Evolutionary conservation across 495 filamentous ascomycete species (phyloP).

Genomic region (Aspergillus leporis): DNA sequence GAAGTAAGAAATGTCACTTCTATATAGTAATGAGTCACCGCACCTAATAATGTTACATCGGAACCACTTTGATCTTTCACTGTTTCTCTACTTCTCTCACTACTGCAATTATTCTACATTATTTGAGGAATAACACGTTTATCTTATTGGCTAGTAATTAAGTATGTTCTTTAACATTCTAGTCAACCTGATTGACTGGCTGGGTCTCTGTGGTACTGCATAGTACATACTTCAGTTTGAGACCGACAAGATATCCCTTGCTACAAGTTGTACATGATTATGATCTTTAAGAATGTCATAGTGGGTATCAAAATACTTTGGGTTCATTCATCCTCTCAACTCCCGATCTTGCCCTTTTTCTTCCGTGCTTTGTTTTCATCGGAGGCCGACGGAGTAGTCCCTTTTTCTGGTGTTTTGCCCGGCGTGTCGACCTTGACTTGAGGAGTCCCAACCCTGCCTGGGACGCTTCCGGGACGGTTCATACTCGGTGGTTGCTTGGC

Average conservation of each 20-base stretch:
- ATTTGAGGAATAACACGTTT: no score
- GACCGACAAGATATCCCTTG: neutral
- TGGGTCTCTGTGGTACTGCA: neutral
- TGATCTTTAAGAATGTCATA: neutral
- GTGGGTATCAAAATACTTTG: slow-evolving; percentile 28
- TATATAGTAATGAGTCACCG: no score
- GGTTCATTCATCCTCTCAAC: slow-evolving; percentile 21
- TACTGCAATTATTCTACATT: no score
- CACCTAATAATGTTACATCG: no score
- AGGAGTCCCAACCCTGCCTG: slow-evolving; percentile 34
- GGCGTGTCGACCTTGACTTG: slow-evolving; percentile 43
- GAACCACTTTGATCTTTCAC: no score
- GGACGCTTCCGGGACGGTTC: slow-evolving; percentile 14
- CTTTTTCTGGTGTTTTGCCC: slow-evolving; percentile 35
- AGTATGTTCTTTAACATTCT: no score
- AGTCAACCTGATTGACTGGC: no score
- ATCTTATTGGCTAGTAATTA: no score
- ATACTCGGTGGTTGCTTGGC: slow-evolving; percentile 18
- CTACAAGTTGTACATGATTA: neutral
- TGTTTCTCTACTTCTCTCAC: no score
- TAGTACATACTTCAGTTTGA: neutral
- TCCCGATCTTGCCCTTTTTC: slow-evolving; percentile 37
- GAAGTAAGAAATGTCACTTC: no score
- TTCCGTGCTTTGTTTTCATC: slow-evolving; percentile 37
- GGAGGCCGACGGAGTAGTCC: slow-evolving; percentile 27